Percentiles rank a stretch among this genome's conserved stretches.
Evolutionary conservation across 352 stramenopile genomes (phyloP).

Genomic region (Phytophthora meadii): DNA sequence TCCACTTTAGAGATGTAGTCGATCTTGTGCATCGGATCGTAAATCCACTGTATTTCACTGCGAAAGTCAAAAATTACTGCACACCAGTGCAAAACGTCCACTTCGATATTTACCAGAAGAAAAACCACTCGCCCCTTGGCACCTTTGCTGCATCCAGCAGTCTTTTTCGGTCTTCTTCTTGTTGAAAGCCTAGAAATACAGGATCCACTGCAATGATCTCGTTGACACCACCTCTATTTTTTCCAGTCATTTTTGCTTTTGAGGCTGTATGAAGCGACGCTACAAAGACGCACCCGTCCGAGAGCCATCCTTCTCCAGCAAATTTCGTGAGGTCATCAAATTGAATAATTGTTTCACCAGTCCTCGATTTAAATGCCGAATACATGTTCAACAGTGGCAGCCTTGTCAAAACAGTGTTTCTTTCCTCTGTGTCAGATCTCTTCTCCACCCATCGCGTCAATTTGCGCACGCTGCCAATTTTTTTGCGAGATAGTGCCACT

Average conservation of each 20-base stretch:
- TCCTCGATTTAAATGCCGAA: constrained; percentile 4
- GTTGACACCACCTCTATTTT: too few relatives aligned
- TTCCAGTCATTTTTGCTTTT: too few relatives aligned
- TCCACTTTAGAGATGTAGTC: constrained; percentile 6
- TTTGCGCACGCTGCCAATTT: background rate
- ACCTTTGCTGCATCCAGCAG: too few relatives aligned
- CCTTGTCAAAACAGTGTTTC: background rate
- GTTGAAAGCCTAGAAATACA: too few relatives aligned
- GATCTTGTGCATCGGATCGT: background rate
- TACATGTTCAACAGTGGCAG: constrained; percentile 6
- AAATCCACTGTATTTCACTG: background rate
- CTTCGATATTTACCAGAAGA: constrained; percentile 1
- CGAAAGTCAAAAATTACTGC: constrained; percentile 4
- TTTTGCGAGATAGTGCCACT: background rate
- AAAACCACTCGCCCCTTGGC: background rate
- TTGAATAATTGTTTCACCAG: constrained; percentile 11
- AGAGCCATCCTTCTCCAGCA: background rate
- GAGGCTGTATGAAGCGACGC: too few relatives aligned
- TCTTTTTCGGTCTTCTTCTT: too few relatives aligned
- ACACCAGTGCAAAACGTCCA: constrained; percentile 4
- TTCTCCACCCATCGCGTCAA: too few relatives aligned
- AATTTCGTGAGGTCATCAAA: constrained; percentile 12
- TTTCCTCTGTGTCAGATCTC: background rate
- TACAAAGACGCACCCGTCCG: too few relatives aligned
- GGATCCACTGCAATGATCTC: too few relatives aligned